Evolutionary conservation across 148 eudicot species (phyloP).

Genomic region (Silene latifolia): DNA sequence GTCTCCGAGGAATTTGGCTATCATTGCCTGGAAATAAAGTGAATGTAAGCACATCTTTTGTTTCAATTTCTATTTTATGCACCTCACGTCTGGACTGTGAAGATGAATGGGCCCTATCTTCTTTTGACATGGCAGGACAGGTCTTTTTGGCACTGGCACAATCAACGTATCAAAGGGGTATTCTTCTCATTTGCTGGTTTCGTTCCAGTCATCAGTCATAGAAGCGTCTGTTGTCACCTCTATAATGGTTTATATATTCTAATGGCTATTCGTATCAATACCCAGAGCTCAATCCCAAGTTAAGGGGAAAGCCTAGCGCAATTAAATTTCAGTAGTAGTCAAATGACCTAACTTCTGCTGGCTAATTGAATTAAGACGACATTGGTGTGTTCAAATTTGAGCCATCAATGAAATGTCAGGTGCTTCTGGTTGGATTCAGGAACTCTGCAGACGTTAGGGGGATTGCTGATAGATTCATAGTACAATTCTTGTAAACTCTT

Average conservation of each 20-base stretch:
- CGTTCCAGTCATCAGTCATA: not conserved
- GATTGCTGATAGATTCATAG: no score
- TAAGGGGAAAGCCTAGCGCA: not conserved
- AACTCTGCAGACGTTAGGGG: no score
- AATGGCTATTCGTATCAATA: not conserved
- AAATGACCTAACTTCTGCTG: constrained; percentile 1
- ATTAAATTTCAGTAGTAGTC: not conserved
- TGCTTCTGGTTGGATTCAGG: no score
- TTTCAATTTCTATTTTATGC: not conserved
- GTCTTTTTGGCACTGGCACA: not conserved
- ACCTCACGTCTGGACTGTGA: not conserved
- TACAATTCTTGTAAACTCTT: no score
- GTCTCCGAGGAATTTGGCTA: constrained; percentile 86
- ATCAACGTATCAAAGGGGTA: not conserved
- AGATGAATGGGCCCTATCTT: not conserved
- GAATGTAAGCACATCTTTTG: not conserved
- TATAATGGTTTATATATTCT: not conserved
- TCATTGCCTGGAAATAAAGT: constrained; percentile 50
- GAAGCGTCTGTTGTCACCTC: not conserved
- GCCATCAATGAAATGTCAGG: not conserved
- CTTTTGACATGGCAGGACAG: not conserved
- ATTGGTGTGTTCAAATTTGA: not conserved
- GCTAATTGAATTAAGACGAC: not conserved
- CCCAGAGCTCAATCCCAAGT: not conserved
- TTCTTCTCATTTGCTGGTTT: not conserved